Base-by-base conservation (phyloP, 2,329 filamentous ascomycete species). In the Fusarium buharicum region DNA sequence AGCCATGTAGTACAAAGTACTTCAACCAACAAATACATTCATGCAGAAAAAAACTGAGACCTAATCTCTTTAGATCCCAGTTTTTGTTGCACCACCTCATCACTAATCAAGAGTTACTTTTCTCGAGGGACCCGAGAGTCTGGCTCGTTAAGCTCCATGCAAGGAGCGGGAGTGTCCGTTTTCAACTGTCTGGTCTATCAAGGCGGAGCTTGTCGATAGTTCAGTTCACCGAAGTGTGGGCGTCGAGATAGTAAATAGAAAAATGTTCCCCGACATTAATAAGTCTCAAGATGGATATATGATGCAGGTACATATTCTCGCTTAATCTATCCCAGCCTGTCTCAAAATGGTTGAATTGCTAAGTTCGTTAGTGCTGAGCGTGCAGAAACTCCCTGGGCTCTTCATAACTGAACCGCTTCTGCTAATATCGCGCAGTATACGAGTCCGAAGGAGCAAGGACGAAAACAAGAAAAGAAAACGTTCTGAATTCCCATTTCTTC, bases 111-210 rank as follows among this genome's bases (percentile, higher is more conserved):
- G 30, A 24, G 34, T n/a, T 11, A 28, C 12, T 13, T 13, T 31
- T 12, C 18, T 36, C 36, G 12, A 46, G 6, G n/a, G 22, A 34
- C 41, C 62, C 62, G 38, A 28, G 24, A 39, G 22, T 13, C 17
- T 13, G 58, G 57, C 39, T 47, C 38, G 33, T 49, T 59, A 59
- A 33, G 39, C 28, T 38, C 45, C n/a, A 55, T 50, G 56, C 51
- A 65, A 64, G 56, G 52, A 65, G 64, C 62, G 62, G 62, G 62
- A 65, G 52, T 43, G 57, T 50, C 62, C 48, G 59, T 36, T 22
- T 24, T 51, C 47, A 40, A 50, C 16, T n/a, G 17, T 24, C 37
- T 24, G 20, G 31, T 8, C 20, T 22, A 22, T 41, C 31, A 24
- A 44, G 8, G 39, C 18, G 12, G 33, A 24, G 18, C 16, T 24